Evolutionary conservation across 192 early-diverging fungal genomes (phyloP).

Genomic region (Coemansia sp.): DNA sequence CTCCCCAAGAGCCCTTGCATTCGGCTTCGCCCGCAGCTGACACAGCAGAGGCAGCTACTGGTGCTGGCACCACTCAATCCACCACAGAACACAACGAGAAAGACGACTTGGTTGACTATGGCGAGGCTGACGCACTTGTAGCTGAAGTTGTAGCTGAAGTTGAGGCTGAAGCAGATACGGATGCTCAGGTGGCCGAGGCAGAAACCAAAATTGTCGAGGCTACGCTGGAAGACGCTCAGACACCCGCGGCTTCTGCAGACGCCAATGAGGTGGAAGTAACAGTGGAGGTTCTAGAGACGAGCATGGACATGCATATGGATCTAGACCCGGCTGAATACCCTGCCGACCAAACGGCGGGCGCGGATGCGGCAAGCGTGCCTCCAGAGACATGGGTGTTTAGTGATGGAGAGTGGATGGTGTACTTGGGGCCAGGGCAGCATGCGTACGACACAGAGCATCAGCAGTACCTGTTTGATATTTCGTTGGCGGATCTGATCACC

Average conservation of each 20-base stretch:
- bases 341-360: too few relatives aligned
- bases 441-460: slow-evolving; percentile 29
- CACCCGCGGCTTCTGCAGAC: too few relatives aligned
- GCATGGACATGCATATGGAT: too few relatives aligned
- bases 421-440: slow-evolving; percentile 32
- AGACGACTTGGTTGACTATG: slow-evolving; percentile 20
- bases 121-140: not conserved
- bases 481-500: slow-evolving; percentile 30
- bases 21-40: too few relatives aligned
- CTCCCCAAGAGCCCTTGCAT: too few relatives aligned
- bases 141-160: not conserved
- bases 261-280: too few relatives aligned
- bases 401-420: slow-evolving; percentile 48
- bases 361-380: too few relatives aligned
- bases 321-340: too few relatives aligned
- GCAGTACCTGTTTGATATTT: slow-evolving; percentile 23
- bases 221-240: not conserved
- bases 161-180: not conserved
- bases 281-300: too few relatives aligned
- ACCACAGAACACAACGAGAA: not conserved
- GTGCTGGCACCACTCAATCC: too few relatives aligned
- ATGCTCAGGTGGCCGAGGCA: not conserved
- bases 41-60: too few relatives aligned
- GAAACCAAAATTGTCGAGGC: not conserved
- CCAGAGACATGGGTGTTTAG: slow-evolving; percentile 43